Percentiles rank a stretch among this genome's conserved stretches.
Evolutionary conservation across 495 filamentous ascomycete species (phyloP).

Genomic region (Podospora pseudoanserina): DNA sequence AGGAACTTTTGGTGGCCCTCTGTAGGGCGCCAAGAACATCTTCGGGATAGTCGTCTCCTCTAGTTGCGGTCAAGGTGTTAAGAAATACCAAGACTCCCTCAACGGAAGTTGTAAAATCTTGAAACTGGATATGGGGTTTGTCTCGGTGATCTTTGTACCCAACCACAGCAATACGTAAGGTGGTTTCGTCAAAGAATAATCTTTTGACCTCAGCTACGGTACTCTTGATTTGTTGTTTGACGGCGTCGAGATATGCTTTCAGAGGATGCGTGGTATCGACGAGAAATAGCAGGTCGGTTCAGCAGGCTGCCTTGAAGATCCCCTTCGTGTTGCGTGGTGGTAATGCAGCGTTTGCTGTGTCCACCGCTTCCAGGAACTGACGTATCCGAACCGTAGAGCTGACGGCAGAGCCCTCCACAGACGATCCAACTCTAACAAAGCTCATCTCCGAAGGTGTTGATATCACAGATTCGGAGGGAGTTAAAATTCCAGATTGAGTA

Average conservation of each 20-base stretch:
- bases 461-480: too few species aligned
- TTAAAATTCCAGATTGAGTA: too few species aligned
- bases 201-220: slow-evolving; percentile 35
- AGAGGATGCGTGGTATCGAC: slow-evolving; percentile 40
- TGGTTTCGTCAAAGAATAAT: slow-evolving; percentile 36
- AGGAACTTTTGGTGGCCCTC: slow-evolving; percentile 28
- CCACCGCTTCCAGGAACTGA: too few species aligned
- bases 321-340: slow-evolving; percentile 12
- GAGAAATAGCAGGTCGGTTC: slow-evolving; percentile 39
- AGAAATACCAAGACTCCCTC: slow-evolving; percentile 28
- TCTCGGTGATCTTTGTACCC: slow-evolving; percentile 39
- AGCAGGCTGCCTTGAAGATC: slow-evolving; percentile 35
- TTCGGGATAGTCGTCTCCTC: slow-evolving; percentile 32
- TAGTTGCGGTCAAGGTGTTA: slow-evolving; percentile 18
- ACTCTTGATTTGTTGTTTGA: slow-evolving; percentile 34
- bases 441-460: too few species aligned
- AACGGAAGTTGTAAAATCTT: slow-evolving; percentile 33
- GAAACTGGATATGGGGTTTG: slow-evolving; percentile 31
- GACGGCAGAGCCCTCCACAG: too few species aligned
- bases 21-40: slow-evolving; percentile 36
- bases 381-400: too few species aligned
- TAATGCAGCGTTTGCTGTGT: too few species aligned
- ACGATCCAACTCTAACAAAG: too few species aligned
- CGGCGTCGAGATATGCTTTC: slow-evolving; percentile 31
- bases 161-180: slow-evolving; percentile 42